Evolutionary conservation across 768 basidiomycete species (phyloP), one percentile per base, ranked within the genome.

Genomic region (Xerocomellus intermedius): DNA sequence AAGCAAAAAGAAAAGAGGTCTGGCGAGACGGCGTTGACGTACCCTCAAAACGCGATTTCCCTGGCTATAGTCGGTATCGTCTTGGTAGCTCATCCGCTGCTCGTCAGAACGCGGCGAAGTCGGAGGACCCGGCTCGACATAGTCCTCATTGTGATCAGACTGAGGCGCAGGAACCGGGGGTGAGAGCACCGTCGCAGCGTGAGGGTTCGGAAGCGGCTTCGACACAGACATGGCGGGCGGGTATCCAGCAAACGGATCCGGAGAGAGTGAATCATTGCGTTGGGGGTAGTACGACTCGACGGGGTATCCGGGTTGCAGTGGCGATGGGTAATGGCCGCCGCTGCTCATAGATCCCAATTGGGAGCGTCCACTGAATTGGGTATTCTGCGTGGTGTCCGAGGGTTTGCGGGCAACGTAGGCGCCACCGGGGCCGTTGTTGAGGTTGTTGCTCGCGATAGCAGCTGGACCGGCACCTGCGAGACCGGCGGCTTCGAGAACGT

Each of bases 221-320:
- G 57, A 26, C 19, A 10, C 4, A 4, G 55, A 10, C 8, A 50
- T 3, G 42, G 21, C 36, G n/a, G 39, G 70, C n/a, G 44, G 66
- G 50, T 67, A 64, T 45, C 56, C 55, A 33, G 70, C 66, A 48
- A 74, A 74, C 32, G 73, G 66, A 46, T 66, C 73, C 1, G 55
- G 57, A 21, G 51, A 57, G 3, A 39, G 54, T 19, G 67, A 43
- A 54, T 69, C 60, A 17, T 44, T 52, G 0, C 57, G 59, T 39
- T 65, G 66, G 10, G 72, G 66, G 22, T 61, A 62, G 21, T 65
- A 63, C 42, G 63, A 56, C 9, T 65, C 64, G 30, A 65, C 49
- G 19, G 62, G 52, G 37, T 65, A 71, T 57, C 59, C 67, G 14
- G 71, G 57, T 37, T 69, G 69, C 36, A 62, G n/a, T 9, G 44